Conservation (phyloP, 768 basidiomycete species). For the Russula compacta region DNA sequence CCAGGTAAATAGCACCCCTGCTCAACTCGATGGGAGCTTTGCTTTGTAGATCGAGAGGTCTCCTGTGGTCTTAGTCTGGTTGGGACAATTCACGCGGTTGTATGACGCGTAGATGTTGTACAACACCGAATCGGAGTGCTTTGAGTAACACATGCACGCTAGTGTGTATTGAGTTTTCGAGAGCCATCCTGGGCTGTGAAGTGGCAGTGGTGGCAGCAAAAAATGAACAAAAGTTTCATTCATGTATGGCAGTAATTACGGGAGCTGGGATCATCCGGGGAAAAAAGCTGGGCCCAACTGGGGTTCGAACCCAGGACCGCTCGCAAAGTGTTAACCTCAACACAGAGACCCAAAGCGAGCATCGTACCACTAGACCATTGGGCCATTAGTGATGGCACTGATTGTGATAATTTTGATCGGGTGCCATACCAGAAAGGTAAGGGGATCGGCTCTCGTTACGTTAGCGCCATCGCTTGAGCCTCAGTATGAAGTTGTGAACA, state of each 20-base stretch:
- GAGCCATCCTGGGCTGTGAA: too few species aligned
- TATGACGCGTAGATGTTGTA: not conserved
- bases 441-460: not conserved
- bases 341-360: slow-evolving; percentile 38
- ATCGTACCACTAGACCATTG: slow-evolving; percentile 43
- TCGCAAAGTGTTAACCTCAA: slow-evolving; percentile 31
- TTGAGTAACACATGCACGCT: too few species aligned
- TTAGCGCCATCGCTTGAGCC: not conserved
- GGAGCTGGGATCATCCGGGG: not conserved
- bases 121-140: too few species aligned
- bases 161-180: too few species aligned
- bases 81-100: too few species aligned
- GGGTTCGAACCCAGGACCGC: slow-evolving; percentile 45
- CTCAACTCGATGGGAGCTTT: too few species aligned
- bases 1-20: slow-evolving; percentile 29
- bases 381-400: slow-evolving; percentile 21
- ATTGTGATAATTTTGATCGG: not conserved
- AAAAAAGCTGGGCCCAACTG: slow-evolving; percentile 31
- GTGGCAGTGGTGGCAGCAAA: too few species aligned
- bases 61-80: too few species aligned
- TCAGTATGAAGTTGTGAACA: not conserved
- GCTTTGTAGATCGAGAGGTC: slow-evolving; percentile 16
- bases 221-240: too few species aligned
- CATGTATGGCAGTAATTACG: too few species aligned
- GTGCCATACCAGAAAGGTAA: slow-evolving; percentile 3